A percentile compares a stretch with the other conserved stretches of the same genome.
These are phyloP conservation scores for Aspergillus sp. DNA, from an alignment of 2,329 filamentous ascomycete species.

Conservation along the genomic window DNA sequence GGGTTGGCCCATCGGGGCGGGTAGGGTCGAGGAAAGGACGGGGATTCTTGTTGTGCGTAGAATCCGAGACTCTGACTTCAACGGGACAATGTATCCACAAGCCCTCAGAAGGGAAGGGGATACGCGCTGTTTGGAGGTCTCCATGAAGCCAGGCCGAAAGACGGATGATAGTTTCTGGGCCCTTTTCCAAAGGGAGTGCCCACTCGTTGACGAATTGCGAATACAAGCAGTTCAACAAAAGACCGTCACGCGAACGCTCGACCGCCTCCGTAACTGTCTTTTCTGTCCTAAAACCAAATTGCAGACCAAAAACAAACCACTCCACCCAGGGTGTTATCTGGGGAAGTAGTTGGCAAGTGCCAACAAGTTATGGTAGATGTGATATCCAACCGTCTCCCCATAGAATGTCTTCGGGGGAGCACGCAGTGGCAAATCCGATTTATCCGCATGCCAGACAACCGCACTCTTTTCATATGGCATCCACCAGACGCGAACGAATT, in stretches of 20 bases:
- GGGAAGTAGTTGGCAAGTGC: constrained; percentile 71
- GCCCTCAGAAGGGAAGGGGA: constrained; percentile 74
- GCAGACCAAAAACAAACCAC: constrained; percentile 96
- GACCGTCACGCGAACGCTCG: constrained; percentile 71
- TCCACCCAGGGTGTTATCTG: constrained; percentile 81
- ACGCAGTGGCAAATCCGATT: constrained; percentile 59
- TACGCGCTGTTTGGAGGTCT: constrained; percentile 64
- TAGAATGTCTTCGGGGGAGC: constrained; percentile 69
- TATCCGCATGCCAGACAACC: constrained; percentile 84
- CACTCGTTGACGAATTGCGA: constrained; percentile 99
- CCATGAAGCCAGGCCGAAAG: constrained; percentile 82
- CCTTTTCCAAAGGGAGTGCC: constrained; percentile 81
- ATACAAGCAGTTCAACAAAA: constrained; percentile 96
- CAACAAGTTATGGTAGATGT: constrained; percentile 87
- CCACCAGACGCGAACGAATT: constrained; percentile 97
- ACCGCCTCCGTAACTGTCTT: constrained; percentile 67
- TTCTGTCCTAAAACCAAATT: constrained; percentile 77
- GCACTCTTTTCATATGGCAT: constrained; percentile 85
- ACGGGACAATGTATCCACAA: constrained; percentile 86
- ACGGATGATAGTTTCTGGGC: constrained; percentile 78
- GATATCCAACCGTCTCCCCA: constrained; percentile 74
- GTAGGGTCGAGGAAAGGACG: constrained; percentile 72
- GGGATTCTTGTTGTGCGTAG: constrained; percentile 45
- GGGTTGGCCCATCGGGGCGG: constrained; percentile 60
- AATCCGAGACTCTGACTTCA: constrained; percentile 82